These are phyloP conservation scores for Sporobolomyces roseus DNA, from an alignment of 768 basidiomycete species.

Conservation along the genomic window DNA sequence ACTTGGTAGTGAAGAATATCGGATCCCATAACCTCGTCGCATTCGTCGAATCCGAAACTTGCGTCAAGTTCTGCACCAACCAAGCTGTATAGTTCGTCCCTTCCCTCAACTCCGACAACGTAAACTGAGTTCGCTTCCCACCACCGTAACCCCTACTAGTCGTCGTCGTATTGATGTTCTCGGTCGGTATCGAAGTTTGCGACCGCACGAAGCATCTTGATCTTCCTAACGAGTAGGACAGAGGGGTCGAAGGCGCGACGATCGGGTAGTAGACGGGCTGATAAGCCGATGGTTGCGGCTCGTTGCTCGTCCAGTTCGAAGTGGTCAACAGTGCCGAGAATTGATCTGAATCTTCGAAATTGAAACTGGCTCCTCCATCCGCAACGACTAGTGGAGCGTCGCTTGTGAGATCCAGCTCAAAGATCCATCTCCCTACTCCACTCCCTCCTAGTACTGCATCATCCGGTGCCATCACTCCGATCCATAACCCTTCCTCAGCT, in stretches of 20 bases:
- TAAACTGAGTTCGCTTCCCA: conserved; percentile 69
- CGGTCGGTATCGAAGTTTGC: neutral
- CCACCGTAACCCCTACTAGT: conserved; percentile 41
- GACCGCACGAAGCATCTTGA: conserved; percentile 38
- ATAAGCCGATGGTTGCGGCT: neutral
- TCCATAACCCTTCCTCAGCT: conserved; percentile 16
- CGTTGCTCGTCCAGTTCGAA: conserved; percentile 26
- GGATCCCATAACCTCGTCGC: conserved; percentile 62
- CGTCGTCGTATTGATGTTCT: neutral
- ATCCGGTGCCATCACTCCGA: conserved; percentile 32
- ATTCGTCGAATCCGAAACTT: conserved; percentile 43
- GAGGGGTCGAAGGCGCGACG: conserved; percentile 10
- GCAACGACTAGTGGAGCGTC: conserved; percentile 14
- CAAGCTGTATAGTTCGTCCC: conserved; percentile 76
- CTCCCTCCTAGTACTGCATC: neutral
- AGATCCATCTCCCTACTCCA: conserved; percentile 22
- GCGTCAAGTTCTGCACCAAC: conserved; percentile 53
- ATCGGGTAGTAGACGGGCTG: conserved; percentile 17
- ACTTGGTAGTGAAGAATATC: conserved; percentile 71
- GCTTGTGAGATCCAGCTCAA: conserved; percentile 35
- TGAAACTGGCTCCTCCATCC: conserved; percentile 19
- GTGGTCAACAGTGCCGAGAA: conserved; percentile 38
- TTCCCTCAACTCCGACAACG: conserved; percentile 59
- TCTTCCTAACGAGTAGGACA: conserved; percentile 6
- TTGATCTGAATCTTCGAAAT: conserved; percentile 39